phyloP scores from a whole-genome alignment of 2,329 filamentous ascomycete genomes.

The Dendrostoma leiphaemia region DNA sequence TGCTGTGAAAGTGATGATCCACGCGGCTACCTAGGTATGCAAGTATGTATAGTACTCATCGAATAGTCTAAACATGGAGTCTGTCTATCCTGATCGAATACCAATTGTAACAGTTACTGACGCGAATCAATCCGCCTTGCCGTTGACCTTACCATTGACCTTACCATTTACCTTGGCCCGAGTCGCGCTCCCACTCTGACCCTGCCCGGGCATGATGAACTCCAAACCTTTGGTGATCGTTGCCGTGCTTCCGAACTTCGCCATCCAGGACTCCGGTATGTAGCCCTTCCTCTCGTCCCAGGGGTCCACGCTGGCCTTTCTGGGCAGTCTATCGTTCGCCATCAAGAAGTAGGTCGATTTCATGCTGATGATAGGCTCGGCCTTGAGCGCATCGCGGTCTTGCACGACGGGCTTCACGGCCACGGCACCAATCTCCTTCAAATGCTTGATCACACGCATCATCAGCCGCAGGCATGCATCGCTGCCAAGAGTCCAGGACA shows the following conservation, averaged over 20 bases:
- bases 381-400: background rate
- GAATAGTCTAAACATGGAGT: too few relatives aligned
- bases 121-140: background rate
- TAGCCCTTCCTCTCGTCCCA: constrained; percentile 14
- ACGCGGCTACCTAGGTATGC: too few relatives aligned
- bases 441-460: constrained; percentile 47
- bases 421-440: constrained; percentile 33
- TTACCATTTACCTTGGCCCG: background rate
- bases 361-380: constrained; percentile 15
- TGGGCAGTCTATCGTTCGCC: constrained; percentile 10
- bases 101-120: too few relatives aligned
- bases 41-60: too few relatives aligned
- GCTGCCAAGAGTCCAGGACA: constrained; percentile 66
- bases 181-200: background rate
- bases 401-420: constrained; percentile 10
- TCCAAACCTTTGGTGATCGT: constrained; percentile 12
- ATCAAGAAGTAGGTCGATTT: constrained; percentile 16
- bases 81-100: too few relatives aligned
- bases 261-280: constrained; percentile 5
- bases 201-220: background rate
- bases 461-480: constrained; percentile 50
- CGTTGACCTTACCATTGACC: background rate
- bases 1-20: too few relatives aligned
- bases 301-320: constrained; percentile 10
- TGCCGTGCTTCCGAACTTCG: background rate